These are phyloP conservation scores for Porogramme epimiltina DNA, from an alignment of 1,284 basidiomycete species.

Conservation along the genomic window DNA sequence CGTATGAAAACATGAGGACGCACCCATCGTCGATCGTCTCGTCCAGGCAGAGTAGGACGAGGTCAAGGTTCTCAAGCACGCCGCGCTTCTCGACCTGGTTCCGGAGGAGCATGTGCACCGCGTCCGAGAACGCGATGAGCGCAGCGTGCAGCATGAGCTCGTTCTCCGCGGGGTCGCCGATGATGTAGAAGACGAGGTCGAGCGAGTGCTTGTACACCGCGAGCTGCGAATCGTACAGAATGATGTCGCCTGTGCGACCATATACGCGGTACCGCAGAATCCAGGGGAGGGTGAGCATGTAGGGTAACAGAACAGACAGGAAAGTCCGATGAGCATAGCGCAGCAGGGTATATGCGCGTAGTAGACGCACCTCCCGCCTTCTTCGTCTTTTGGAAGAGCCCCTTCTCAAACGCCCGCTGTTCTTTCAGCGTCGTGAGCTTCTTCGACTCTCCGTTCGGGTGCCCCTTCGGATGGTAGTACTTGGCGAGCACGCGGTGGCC, in stretches of 20 bases:
- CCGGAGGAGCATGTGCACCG: conserved; percentile 82
- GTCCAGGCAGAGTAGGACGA: conserved; percentile 92
- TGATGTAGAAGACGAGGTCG: conserved; percentile 94
- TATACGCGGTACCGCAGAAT: not conserved
- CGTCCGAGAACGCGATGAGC: conserved; percentile 85
- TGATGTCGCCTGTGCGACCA: conserved; percentile 85
- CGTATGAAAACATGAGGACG: not conserved
- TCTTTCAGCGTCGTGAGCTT: conserved; percentile 82
- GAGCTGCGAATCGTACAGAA: conserved; percentile 90
- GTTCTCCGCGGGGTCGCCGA: conserved; percentile 89
- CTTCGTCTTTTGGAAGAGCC: conserved; percentile 93
- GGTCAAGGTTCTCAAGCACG: conserved; percentile 92
- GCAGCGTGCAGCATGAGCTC: conserved; percentile 94
- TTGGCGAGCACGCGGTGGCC: conserved; percentile 95
- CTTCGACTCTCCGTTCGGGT: conserved; percentile 63
- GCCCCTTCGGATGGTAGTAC: conserved; percentile 85
- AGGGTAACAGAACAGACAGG: not conserved
- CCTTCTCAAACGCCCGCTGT: conserved; percentile 95
- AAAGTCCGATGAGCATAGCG: too few relatives aligned
- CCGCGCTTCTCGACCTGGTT: conserved; percentile 96
- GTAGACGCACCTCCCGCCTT: conserved; percentile 77
- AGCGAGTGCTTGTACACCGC: conserved; percentile 93
- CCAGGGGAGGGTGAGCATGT: not conserved
- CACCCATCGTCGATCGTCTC: conserved; percentile 99
- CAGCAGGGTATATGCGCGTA: not conserved